phyloP scores from a whole-genome alignment of 768 basidiomycete genomes.

The Collybia sordida region DNA sequence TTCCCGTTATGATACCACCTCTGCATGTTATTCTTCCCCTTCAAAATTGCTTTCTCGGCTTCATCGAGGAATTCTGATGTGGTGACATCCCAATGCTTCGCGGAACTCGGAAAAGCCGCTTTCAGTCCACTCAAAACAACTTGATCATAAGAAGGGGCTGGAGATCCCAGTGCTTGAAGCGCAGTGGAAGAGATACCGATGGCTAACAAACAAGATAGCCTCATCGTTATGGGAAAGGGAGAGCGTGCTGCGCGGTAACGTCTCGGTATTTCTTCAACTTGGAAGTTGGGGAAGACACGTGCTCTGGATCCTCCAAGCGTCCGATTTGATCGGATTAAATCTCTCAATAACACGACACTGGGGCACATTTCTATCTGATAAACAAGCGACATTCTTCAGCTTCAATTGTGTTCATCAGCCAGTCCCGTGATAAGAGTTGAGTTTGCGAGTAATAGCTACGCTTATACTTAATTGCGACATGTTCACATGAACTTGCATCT shows the following conservation, averaged over 20 bases:
- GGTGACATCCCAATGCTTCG: conserved; percentile 4
- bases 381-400: no score
- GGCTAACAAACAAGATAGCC: conserved; percentile 5
- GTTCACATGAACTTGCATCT: no score
- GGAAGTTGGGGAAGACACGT: no score
- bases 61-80: conserved; percentile 39
- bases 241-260: no score
- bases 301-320: no score
- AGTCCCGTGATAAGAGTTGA: no score
- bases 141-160: conserved; percentile 31
- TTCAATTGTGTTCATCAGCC: no score
- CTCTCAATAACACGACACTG: neutral
- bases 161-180: conserved; percentile 6
- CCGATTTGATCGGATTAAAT: no score
- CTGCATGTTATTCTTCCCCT: conserved; percentile 50
- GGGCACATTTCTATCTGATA: no score
- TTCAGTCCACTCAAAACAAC: conserved; percentile 37
- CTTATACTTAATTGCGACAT: neutral
- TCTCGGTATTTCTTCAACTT: no score
- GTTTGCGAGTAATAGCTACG: no score
- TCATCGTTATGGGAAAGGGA: conserved; percentile 11
- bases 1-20: conserved; percentile 64
- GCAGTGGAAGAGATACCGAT: conserved; percentile 8
- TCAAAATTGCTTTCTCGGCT: conserved; percentile 40
- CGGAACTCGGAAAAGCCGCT: conserved; percentile 9